Conservation (phyloP, 2,329 filamentous ascomycete genomes). For the Golovinomyces cichoracearum region DNA sequence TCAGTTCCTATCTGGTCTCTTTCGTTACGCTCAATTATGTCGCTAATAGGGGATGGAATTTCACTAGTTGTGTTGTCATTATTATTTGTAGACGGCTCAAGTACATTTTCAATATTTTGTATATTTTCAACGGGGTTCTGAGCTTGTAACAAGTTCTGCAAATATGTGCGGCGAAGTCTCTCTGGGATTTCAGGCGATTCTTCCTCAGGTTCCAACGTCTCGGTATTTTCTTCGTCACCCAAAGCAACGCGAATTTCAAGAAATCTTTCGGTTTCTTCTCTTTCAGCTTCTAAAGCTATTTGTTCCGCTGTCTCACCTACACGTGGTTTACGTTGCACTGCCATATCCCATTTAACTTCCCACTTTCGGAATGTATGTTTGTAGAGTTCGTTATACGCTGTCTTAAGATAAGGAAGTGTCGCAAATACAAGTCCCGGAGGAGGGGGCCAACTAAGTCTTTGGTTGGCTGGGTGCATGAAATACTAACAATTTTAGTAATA, state of each 20-base stretch:
- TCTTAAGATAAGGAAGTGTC: conserved; percentile 37
- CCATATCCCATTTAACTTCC: conserved; percentile 14
- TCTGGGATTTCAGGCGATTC: background rate
- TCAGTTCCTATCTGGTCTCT: no score
- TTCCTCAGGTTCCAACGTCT: background rate
- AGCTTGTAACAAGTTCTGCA: background rate
- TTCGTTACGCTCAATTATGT: no score
- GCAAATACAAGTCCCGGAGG: conserved; percentile 39
- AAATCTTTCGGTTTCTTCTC: conserved; percentile 12
- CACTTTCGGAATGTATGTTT: conserved; percentile 8
- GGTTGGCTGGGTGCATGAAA: conserved; percentile 8
- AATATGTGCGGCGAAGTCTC: background rate
- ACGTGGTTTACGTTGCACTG: conserved; percentile 13
- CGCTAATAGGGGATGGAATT: no score
- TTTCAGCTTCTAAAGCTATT: conserved; percentile 15
- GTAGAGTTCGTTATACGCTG: conserved; percentile 36
- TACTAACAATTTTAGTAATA: conserved; percentile 8
- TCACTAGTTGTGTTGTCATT: no score
- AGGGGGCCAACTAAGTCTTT: conserved; percentile 21
- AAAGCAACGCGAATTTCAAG: conserved; percentile 6
- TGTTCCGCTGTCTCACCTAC: conserved; percentile 15
- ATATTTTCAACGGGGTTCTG: background rate
- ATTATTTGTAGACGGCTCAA: no score
- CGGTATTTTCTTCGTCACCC: background rate
- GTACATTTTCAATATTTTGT: background rate